These are phyloP conservation scores for Globisporangium parvum DNA, from an alignment of 352 stramenopile species.

Conservation along the genomic window DNA sequence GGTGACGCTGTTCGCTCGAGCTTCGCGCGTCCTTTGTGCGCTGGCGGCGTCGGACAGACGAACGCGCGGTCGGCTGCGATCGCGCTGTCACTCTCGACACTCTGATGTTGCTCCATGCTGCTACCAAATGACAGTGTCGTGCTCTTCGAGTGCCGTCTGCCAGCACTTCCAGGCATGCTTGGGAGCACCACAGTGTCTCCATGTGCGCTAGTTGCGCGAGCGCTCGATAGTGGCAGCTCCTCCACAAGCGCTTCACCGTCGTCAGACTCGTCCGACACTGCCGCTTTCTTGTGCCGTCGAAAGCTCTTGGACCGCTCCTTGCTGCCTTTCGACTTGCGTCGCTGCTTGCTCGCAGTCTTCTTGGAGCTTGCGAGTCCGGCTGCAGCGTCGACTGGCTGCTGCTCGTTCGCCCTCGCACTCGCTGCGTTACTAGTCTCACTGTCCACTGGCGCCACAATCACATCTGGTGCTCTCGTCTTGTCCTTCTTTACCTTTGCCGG, in stretches of 20 bases:
- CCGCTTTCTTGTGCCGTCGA: background rate
- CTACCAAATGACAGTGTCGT: background rate
- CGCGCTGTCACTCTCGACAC: background rate
- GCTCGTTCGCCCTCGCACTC: too few relatives aligned
- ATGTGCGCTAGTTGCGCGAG: background rate
- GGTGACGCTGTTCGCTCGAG: background rate
- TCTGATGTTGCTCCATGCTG: background rate
- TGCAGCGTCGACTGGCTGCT: background rate
- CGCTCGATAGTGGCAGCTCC: background rate
- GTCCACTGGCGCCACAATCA: background rate
- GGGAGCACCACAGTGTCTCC: constrained; percentile 9
- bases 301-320: constrained; percentile 5
- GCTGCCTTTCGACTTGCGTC: constrained; percentile 5
- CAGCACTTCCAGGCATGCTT: constrained; percentile 12
- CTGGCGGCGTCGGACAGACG: constrained; percentile 6
- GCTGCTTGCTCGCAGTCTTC: constrained; percentile 2
- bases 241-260: background rate
- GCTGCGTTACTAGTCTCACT: background rate
- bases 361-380: background rate
- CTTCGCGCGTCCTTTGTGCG: constrained; percentile 1
- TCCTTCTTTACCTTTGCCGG: constrained; percentile 9
- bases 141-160: background rate
- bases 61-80: background rate
- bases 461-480: constrained; percentile 7
- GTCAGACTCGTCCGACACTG: background rate